Evolutionary conservation across 345 rosid genomes (phyloP), one percentile per base, ranked within the genome.

Genomic region (Eucalyptus tenuipes): DNA sequence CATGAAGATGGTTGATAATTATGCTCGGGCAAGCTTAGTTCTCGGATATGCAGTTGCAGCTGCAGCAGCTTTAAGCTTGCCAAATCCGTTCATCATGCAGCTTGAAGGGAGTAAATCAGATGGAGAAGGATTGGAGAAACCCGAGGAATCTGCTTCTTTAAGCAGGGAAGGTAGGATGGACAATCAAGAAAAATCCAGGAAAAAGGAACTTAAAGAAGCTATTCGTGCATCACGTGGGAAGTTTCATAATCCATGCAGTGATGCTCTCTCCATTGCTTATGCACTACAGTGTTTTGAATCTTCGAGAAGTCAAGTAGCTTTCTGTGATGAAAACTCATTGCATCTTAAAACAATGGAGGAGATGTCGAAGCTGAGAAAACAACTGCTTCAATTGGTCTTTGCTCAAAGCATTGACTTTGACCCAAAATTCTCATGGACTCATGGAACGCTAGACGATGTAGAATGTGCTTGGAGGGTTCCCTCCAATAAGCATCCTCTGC

Each of bases 311-410:
- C 92, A 91, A 4, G 87, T 40, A 14, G 90, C 90, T 85, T 96
- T 96, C 93, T 96, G 99, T 90, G 88, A 91, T 47, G 93, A 92
- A 87, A 93, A 94, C 57, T 94, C 90, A 3, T 90, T 97, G 88
- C 97, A 95, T 90, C 91, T 94, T 49, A 97, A 97, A 90, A 96
- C 95, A 48, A 95, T 97, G 99, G 96, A 95, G 82, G 99, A 97
- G 92, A 96, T 96, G 98, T 94, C 96, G 42, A 96, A 96, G 93
- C 94, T 97, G 86, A 92, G 98, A 91, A 93, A 94, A 89, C 99
- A 97, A 94, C 93, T 97, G 90, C 94, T 97, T 86, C 96, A 92
- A 53, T 89, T 97, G 87, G 94, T 96, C 85, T 97, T 95, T 91
- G 92, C 82, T 88, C 96, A 92, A 86, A 91, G 90, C 89, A 86